Percentiles rank a stretch among this genome's conserved stretches.
These are phyloP conservation scores for Panellus pusillus DNA, from an alignment of 768 basidiomycete genomes.

Conservation along the genomic window DNA sequence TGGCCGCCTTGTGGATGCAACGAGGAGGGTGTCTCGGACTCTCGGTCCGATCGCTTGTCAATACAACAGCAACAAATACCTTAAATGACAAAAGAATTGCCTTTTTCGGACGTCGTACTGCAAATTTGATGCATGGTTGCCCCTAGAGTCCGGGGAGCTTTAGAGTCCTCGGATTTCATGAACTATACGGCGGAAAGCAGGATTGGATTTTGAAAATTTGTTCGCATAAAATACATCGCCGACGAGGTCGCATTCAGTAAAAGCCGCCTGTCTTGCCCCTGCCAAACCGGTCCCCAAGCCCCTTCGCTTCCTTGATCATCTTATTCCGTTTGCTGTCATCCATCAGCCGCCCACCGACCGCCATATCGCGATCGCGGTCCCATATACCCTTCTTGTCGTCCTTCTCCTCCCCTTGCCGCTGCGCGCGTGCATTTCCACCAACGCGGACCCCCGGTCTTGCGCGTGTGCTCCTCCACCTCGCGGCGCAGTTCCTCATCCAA, in stretches of 20 bases:
- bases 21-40: no score
- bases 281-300: constrained; percentile 83
- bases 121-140: no score
- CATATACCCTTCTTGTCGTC: constrained; percentile 71
- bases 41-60: no score
- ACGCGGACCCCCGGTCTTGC: constrained; percentile 51
- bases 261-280: constrained; percentile 69
- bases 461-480: constrained; percentile 80
- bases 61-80: no score
- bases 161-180: no score
- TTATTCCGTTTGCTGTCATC: constrained; percentile 80
- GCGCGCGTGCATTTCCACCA: constrained; percentile 54
- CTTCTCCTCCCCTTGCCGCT: constrained; percentile 36
- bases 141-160: no score
- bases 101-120: no score
- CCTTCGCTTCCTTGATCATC: constrained; percentile 78
- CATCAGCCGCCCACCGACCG: constrained; percentile 82
- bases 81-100: no score
- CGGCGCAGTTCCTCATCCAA: constrained; percentile 68
- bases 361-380: constrained; percentile 94
- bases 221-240: no score
- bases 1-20: no score
- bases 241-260: constrained; percentile 11
- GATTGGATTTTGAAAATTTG: no score
- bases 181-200: no score